Conservation (phyloP, 768 basidiomycete genomes). For the Mycena crocata region DNA sequence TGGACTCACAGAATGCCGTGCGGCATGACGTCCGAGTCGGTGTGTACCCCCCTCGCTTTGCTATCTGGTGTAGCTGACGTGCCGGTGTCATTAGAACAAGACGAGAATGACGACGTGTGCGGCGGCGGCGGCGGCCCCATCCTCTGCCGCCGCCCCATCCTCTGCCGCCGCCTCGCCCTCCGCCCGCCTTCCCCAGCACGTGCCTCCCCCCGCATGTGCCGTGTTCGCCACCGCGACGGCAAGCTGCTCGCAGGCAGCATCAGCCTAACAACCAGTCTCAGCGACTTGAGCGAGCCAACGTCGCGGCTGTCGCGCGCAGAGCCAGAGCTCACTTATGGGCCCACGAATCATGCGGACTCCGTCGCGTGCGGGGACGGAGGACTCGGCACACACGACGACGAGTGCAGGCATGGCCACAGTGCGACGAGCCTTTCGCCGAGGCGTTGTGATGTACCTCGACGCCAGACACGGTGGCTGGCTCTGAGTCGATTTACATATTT, state of each 20-base stretch:
- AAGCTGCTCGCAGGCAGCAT: constrained; percentile 68
- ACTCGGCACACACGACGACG: constrained; percentile 19
- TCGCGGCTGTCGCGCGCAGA: constrained; percentile 26
- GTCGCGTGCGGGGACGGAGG: constrained; percentile 18
- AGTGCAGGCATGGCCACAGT: constrained; percentile 3
- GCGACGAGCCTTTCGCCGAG: constrained; percentile 22
- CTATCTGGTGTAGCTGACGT: too few species aligned
- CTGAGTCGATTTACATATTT: too few species aligned
- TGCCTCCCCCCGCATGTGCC: constrained; percentile 41
- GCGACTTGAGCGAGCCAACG: constrained; percentile 58
- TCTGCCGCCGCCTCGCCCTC: not conserved
- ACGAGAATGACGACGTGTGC: too few species aligned
- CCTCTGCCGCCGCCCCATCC: constrained; percentile 2
- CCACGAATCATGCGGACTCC: constrained; percentile 8
- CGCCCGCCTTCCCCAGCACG: constrained; percentile 17
- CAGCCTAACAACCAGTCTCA: constrained; percentile 77
- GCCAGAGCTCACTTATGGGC: constrained; percentile 9
- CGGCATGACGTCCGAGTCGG: too few species aligned
- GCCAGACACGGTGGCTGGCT: too few species aligned
- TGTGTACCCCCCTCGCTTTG: too few species aligned
- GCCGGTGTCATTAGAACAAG: too few species aligned
- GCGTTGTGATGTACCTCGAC: too few species aligned
- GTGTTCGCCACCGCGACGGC: constrained; percentile 73
- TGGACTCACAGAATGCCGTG: too few species aligned
- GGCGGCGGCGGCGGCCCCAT: constrained; percentile 33